phyloP scores from a whole-genome alignment of 2,329 filamentous ascomycete species.

The Ceratocystis diversiconidia region DNA sequence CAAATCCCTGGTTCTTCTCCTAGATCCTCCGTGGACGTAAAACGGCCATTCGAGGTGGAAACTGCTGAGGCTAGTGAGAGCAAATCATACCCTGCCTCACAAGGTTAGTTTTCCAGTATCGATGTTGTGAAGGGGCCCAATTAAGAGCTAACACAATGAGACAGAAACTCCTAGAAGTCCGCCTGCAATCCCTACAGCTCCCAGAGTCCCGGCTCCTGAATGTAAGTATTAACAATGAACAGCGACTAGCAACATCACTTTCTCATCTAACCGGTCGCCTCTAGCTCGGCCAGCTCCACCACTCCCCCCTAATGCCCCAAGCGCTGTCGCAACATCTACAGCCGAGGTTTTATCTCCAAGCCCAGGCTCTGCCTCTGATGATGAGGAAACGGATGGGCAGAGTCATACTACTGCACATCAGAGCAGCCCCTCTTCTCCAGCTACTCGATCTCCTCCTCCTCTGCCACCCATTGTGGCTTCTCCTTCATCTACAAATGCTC shows the following conservation, averaged over 20 bases:
- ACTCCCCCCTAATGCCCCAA: conserved; percentile 36
- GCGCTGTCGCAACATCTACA: conserved; percentile 37
- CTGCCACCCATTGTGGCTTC: conserved; percentile 23
- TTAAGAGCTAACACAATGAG: neutral
- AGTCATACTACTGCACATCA: conserved; percentile 22
- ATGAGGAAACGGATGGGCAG: conserved; percentile 53
- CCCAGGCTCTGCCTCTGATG: conserved; percentile 74
- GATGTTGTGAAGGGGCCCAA: neutral
- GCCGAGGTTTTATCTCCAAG: conserved; percentile 49
- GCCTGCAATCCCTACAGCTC: conserved; percentile 40
- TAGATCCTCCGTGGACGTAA: neutral
- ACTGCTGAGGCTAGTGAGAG: conserved; percentile 23
- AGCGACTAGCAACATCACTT: neutral
- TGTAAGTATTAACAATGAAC: conserved; percentile 34
- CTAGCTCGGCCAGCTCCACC: conserved; percentile 49
- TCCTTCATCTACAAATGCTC: conserved; percentile 14
- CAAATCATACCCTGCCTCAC: conserved; percentile 13
- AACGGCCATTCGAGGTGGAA: neutral
- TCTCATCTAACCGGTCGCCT: conserved; percentile 12
- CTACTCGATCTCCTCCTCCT: conserved; percentile 28
- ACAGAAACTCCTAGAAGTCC: conserved; percentile 36
- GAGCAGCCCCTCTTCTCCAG: conserved; percentile 29
- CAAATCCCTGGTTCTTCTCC: conserved; percentile 9
- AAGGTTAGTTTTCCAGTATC: conserved; percentile 1
- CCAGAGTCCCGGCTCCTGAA: conserved; percentile 45